Evolutionary conservation across 345 rosid species (phyloP).

Genomic region (Hypericum perforatum): DNA sequence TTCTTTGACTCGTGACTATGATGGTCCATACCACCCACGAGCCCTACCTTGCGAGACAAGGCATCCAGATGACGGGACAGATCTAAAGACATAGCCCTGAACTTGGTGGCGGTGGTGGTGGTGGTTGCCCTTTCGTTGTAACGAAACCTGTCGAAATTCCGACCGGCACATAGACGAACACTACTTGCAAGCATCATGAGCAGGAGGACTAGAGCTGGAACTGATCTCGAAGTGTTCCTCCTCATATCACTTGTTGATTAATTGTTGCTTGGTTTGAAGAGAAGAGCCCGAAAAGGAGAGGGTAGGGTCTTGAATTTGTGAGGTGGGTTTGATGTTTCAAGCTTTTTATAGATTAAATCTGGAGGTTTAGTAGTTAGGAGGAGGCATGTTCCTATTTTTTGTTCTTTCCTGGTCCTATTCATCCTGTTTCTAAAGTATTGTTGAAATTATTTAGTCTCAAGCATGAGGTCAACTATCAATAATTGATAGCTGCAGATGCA

Average conservation of each 20-base stretch:
- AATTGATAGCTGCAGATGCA: too few relatives aligned
- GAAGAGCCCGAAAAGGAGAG: too few relatives aligned
- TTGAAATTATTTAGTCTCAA: too few relatives aligned
- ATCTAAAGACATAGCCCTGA: background rate
- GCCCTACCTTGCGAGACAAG: slow-evolving; percentile 6
- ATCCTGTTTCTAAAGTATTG: too few relatives aligned
- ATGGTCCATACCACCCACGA: background rate
- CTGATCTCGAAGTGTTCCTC: slow-evolving; percentile 10
- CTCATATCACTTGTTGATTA: slow-evolving; percentile 5
- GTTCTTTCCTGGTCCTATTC: too few relatives aligned
- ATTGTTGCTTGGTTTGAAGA: too few relatives aligned
- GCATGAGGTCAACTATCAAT: too few relatives aligned
- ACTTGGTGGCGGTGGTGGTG: background rate
- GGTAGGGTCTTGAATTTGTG: too few relatives aligned
- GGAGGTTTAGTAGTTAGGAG: too few relatives aligned
- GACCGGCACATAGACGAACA: slow-evolving; percentile 18
- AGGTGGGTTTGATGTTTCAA: too few relatives aligned
- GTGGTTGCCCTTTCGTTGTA: slow-evolving; percentile 6
- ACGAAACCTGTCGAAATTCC: slow-evolving; percentile 10
- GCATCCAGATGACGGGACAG: slow-evolving; percentile 11
- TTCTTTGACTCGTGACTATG: slow-evolving; percentile 3
- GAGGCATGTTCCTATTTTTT: too few relatives aligned
- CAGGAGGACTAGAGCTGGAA: slow-evolving; percentile 8
- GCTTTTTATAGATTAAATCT: too few relatives aligned
- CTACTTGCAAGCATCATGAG: slow-evolving; percentile 12